These are phyloP conservation scores for Nissolia schottii DNA, from an alignment of 306 rosid species.

Conservation along the genomic window DNA sequence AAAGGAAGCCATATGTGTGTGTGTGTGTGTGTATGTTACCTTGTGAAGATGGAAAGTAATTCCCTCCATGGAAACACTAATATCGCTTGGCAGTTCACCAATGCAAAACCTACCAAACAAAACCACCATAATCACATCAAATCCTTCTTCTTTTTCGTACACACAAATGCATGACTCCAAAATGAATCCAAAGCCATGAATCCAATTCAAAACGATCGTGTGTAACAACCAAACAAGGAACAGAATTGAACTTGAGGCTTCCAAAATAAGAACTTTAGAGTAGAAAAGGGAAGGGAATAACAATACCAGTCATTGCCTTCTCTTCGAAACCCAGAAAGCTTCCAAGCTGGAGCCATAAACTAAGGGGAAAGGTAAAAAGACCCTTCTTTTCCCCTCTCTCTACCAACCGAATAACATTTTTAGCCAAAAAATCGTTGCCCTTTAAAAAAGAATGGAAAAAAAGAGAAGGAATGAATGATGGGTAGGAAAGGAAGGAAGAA, in stretches of 20 bases:
- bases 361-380: slow-evolving; percentile 23
- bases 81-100: slow-evolving; percentile 70
- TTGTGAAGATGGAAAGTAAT: slow-evolving; percentile 77
- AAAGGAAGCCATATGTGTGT: neutral
- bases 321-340: slow-evolving; percentile 67
- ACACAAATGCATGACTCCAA: slow-evolving; percentile 1
- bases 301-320: slow-evolving; percentile 78
- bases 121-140: slow-evolving; percentile 4
- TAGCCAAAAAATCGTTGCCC: slow-evolving; percentile 24
- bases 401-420: slow-evolving; percentile 39
- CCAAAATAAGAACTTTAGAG: neutral
- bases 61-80: slow-evolving; percentile 50
- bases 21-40: too few species aligned
- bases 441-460: neutral
- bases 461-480: slow-evolving; percentile 13
- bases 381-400: slow-evolving; percentile 25
- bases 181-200: neutral
- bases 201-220: neutral
- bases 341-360: slow-evolving; percentile 67
- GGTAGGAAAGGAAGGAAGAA: slow-evolving; percentile 15
- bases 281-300: neutral
- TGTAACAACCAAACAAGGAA: neutral
- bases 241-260: neutral
- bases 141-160: neutral
- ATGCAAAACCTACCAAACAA: slow-evolving; percentile 59